These are phyloP conservation scores for Phytophthora idaei DNA, from an alignment of 352 stramenopile genomes.

Conservation along the genomic window DNA sequence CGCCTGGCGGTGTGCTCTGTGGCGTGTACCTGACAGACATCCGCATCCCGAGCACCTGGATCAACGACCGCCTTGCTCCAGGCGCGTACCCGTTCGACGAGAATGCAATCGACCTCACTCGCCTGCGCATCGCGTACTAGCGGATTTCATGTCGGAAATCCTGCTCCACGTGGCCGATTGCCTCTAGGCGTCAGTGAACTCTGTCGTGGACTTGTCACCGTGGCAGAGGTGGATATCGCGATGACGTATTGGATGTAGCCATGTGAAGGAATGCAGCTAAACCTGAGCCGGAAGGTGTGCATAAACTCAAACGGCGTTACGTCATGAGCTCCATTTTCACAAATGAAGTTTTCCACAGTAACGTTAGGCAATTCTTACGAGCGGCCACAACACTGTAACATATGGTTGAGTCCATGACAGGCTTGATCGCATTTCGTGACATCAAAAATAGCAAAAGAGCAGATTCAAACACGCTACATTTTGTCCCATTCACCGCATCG, in stretches of 20 bases:
- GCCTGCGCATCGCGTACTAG: slow-evolving; percentile 36
- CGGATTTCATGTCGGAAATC: slow-evolving; percentile 1
- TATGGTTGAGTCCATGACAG: slow-evolving; percentile 3
- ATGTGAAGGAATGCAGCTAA: slow-evolving; percentile 17
- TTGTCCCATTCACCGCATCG: slow-evolving; percentile 9
- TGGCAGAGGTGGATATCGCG: slow-evolving; percentile 11
- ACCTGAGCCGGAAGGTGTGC: slow-evolving; percentile 8
- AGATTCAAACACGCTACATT: slow-evolving; percentile 20
- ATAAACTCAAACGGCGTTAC: slow-evolving; percentile 21
- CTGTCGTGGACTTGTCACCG: slow-evolving; percentile 6
- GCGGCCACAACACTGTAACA: slow-evolving; percentile 1
- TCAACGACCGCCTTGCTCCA: slow-evolving; percentile 22
- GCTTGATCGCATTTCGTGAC: slow-evolving; percentile 5
- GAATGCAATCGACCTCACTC: slow-evolving; percentile 35
- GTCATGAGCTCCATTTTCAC: slow-evolving; percentile 13
- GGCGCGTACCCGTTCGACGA: slow-evolving; percentile 40
- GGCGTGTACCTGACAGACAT: slow-evolving; percentile 36
- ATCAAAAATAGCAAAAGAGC: not conserved
- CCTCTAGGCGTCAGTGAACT: not conserved
- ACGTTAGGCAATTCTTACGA: slow-evolving; percentile 23
- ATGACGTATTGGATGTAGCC: slow-evolving; percentile 25
- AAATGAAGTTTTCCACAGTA: not conserved
- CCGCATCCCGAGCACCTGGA: slow-evolving; percentile 21
- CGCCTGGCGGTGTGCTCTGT: slow-evolving; percentile 25
- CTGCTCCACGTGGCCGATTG: too few relatives aligned